Conservation (phyloP, 2,329 filamentous ascomycete species). For the Fusarium pseudocircinatum region DNA sequence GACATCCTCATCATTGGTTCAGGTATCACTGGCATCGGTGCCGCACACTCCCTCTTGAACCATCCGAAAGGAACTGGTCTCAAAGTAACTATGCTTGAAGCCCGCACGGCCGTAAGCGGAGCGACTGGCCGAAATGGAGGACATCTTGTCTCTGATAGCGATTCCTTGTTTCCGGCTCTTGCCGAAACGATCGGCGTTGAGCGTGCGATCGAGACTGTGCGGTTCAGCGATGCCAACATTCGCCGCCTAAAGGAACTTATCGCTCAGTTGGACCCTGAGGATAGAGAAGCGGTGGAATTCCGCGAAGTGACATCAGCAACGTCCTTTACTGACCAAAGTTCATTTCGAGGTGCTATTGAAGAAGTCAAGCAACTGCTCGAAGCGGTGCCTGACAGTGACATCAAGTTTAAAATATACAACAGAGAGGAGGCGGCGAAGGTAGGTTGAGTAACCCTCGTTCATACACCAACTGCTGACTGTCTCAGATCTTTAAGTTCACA, state of each 20-base stretch:
- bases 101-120: conserved; percentile 41
- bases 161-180: conserved; percentile 51
- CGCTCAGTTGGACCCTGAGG: neutral
- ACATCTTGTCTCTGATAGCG: conserved; percentile 45
- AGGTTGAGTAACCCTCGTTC: neutral
- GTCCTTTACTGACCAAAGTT: conserved; percentile 7
- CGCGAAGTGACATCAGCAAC: conserved; percentile 12
- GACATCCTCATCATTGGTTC: conserved; percentile 45
- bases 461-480: no score
- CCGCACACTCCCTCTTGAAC: conserved; percentile 39
- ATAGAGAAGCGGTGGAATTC: conserved; percentile 20
- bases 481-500: conserved; percentile 8
- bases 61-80: conserved; percentile 1
- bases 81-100: conserved; percentile 42
- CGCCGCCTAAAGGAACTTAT: conserved; percentile 13
- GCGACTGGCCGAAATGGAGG: conserved; percentile 47
- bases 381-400: conserved; percentile 9
- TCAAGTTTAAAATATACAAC: conserved; percentile 13
- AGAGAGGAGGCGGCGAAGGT: conserved; percentile 1
- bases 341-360: conserved; percentile 4
- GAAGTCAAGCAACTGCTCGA: neutral
- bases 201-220: conserved; percentile 53
- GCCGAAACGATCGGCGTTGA: conserved; percentile 45
- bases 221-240: conserved; percentile 49
- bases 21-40: conserved; percentile 42